Conservation (phyloP, 345 rosid genomes). For the Clausena lansium region DNA sequence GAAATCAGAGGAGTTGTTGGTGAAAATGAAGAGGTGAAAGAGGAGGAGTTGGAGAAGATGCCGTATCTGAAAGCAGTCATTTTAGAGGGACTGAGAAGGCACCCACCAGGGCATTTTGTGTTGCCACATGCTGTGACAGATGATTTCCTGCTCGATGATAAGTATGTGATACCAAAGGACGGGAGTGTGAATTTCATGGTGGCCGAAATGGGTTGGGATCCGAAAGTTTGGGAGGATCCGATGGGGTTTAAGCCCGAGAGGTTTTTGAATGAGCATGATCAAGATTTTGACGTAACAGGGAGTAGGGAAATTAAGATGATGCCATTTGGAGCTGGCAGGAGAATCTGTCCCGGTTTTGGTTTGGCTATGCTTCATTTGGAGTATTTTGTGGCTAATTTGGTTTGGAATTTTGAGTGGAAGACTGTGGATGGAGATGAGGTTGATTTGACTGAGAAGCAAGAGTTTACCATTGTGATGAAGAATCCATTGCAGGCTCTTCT, state of each 20-base stretch:
- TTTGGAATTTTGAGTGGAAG: constrained; percentile 1
- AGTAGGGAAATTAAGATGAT: constrained; percentile 9
- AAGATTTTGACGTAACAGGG: constrained; percentile 12
- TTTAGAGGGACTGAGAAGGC: constrained; percentile 19
- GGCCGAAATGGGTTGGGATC: constrained; percentile 22
- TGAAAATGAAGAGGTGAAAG: background rate
- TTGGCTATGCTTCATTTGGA: constrained; percentile 10
- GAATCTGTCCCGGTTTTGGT: constrained; percentile 13
- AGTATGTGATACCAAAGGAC: constrained; percentile 13
- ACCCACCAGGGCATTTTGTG: constrained; percentile 13
- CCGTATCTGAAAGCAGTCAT: constrained; percentile 19
- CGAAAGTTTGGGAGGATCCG: constrained; percentile 21
- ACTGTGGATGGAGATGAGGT: constrained; percentile 5
- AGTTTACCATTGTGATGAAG: constrained; percentile 7
- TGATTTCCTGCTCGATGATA: background rate
- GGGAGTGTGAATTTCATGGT: constrained; percentile 15
- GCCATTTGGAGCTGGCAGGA: constrained; percentile 24
- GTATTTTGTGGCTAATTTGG: background rate
- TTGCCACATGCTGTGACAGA: constrained; percentile 15
- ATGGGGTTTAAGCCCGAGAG: constrained; percentile 23
- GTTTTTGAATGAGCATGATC: background rate
- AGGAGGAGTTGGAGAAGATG: constrained; percentile 13
- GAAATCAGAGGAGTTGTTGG: background rate
- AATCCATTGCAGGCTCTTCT: background rate
- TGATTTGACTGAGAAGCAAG: constrained; percentile 1